Base-by-base conservation (phyloP, 2,329 filamentous ascomycete species). In the Colletotrichum siamense region DNA sequence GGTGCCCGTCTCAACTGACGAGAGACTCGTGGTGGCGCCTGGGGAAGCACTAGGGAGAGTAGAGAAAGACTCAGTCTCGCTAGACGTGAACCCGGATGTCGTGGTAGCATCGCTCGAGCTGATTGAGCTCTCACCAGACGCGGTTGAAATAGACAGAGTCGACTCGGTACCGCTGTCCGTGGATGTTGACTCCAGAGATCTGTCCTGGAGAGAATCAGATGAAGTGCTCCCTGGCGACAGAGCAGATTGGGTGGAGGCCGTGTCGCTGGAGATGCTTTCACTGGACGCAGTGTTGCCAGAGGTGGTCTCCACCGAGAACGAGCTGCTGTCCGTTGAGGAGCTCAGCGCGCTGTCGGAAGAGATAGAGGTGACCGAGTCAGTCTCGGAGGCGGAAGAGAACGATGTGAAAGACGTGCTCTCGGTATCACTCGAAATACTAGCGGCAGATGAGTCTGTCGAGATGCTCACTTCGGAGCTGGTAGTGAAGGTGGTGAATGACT, bases 371-470 rank as follows among this genome's bases (percentile, higher is more conserved):
- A n/a, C 44, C 0, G 44, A 49, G 0, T 49, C 44, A 22, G 44
- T 49, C 2, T 49, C 44, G 13, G 44, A 49, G 44, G 44, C 44
- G 18, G 18, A n/a, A 13, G 44, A 22, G n/a, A 49, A 49, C n/a
- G 44, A 49, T 10, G 44, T 49, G 44, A 49, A 49, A 7, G 44
- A 22, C 0, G 44, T 49, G 44, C 44, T 49, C 10, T 49, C n/a
- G 0, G 44, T 0, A 1, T 49, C 6, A 22, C 44, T 49, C 44
- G 44, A 49, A 22, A 49, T 3, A 13, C 6, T 49, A 1, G 44
- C 4, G 0, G 44, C 18, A 10, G 44, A 49, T 49, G 44, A 49
- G n/a, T 49, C 44, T 8, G 44, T 10, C 0, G 44, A 49, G 4
- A 4, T 0, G 44, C 44, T 49, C 18, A 49, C 44, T 49, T 49